These are phyloP conservation scores for Zygosaccharomyces rouxii DNA, from an alignment of 805 yeast genomes.

Conservation along the genomic window DNA sequence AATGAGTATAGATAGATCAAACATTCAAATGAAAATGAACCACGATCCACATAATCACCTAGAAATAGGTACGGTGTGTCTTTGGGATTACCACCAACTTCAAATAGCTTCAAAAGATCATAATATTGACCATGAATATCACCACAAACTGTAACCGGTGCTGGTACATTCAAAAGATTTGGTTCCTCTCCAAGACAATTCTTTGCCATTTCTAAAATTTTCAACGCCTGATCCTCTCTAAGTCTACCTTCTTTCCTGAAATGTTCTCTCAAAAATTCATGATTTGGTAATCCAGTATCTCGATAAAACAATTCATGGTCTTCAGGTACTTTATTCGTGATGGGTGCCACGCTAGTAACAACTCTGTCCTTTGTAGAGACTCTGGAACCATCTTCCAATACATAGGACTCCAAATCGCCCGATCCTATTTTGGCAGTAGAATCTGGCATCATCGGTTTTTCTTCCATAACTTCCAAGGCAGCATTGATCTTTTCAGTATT, in stretches of 20 bases:
- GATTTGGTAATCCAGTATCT: conserved; percentile 64
- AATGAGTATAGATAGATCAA: conserved; percentile 69
- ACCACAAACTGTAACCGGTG: conserved; percentile 95
- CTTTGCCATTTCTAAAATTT: conserved; percentile 64
- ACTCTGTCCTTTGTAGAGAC: conserved; percentile 50
- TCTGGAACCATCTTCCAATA: conserved; percentile 47
- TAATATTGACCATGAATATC: conserved; percentile 96
- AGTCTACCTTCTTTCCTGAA: conserved; percentile 79
- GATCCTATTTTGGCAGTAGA: conserved; percentile 3
- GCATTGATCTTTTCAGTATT: conserved; percentile 58
- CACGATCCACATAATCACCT: conserved; percentile 96
- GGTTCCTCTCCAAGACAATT: conserved; percentile 64
- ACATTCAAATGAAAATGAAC: conserved; percentile 83
- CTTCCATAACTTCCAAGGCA: conserved; percentile 57
- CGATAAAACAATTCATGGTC: conserved; percentile 61
- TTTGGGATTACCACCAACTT: conserved; percentile 86
- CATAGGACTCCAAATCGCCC: conserved; percentile 25
- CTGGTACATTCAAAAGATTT: conserved; percentile 72
- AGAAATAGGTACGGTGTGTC: conserved; percentile 74
- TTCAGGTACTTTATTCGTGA: conserved; percentile 59
- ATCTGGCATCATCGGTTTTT: conserved; percentile 34
- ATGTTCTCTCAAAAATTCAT: conserved; percentile 66
- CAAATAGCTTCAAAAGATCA: conserved; percentile 85
- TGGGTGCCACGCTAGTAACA: conserved; percentile 53
- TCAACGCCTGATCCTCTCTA: conserved; percentile 61